Conservation (phyloP, 441 rosid species). For the Sinapis alba region DNA sequence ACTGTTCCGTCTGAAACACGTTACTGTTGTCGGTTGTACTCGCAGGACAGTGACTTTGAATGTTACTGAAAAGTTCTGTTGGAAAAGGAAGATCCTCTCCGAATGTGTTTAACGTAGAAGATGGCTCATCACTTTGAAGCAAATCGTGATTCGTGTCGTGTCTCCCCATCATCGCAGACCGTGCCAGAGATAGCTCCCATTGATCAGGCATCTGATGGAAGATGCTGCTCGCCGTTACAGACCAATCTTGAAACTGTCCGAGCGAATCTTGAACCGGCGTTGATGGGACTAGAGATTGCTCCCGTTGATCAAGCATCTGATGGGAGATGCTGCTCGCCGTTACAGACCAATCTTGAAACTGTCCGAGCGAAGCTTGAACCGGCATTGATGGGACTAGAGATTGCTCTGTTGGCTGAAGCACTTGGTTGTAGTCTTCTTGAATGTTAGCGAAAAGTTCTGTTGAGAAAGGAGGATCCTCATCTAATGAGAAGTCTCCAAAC, state of each 20-base stretch:
- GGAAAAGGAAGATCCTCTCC: background rate
- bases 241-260: background rate
- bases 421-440: background rate
- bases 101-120: background rate
- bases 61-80: background rate
- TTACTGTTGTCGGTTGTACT: background rate
- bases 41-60: background rate
- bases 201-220: background rate
- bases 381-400: background rate
- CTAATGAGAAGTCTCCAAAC: background rate
- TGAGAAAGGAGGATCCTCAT: background rate
- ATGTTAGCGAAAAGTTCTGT: background rate
- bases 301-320: slow-evolving; percentile 8
- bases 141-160: background rate
- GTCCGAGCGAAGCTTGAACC: background rate
- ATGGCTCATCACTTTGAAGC: background rate
- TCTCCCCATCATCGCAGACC: background rate
- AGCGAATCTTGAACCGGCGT: background rate
- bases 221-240: background rate
- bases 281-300: slow-evolving; percentile 29
- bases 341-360: background rate
- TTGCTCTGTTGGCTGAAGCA: background rate
- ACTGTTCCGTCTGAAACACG: no score
- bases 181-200: slow-evolving; percentile 32
- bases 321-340: background rate